phyloP scores from a whole-genome alignment of 2,329 filamentous ascomycete genomes.

The Ambrosiella cleistominuta region DNA sequence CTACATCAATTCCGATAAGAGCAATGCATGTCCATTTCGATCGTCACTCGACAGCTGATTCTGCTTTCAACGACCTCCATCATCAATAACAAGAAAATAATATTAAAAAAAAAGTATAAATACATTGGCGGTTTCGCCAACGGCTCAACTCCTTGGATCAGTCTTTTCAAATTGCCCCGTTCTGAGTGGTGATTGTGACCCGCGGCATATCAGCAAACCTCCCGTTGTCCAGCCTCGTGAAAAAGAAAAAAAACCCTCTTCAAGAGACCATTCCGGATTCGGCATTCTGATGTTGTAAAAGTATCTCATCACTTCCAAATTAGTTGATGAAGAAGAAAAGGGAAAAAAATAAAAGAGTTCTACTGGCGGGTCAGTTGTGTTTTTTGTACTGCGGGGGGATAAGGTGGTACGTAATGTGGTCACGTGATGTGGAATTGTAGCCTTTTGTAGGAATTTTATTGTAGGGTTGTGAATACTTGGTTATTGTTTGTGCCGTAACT shows the following conservation, averaged over 20 bases:
- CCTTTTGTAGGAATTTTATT: conserved; percentile 6
- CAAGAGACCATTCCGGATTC: neutral
- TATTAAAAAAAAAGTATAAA: too few species aligned
- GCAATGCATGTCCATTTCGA: too few species aligned
- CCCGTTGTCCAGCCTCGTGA: neutral
- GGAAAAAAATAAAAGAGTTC: conserved; percentile 14
- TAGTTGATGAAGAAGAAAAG: conserved; percentile 51
- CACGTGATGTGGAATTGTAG: neutral
- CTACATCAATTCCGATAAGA: too few species aligned
- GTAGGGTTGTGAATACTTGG: neutral
- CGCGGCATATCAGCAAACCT: conserved; percentile 48
- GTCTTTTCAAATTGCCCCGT: conserved; percentile 42
- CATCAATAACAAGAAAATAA: too few species aligned
- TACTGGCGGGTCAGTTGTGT: too few species aligned
- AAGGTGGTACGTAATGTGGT: neutral
- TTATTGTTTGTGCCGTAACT: neutral
- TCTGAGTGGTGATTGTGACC: conserved; percentile 42
- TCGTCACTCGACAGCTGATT: too few species aligned
- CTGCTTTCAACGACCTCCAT: too few species aligned
- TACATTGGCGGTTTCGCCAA: too few species aligned
- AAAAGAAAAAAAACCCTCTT: too few species aligned
- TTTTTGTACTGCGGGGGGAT: neutral
- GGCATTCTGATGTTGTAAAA: conserved; percentile 23
- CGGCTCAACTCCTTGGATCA: conserved; percentile 32
- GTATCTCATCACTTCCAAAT: conserved; percentile 62